Evolutionary conservation across 2,329 filamentous ascomycete species (phyloP), one percentile per base, ranked within the genome.

Genomic region (Verticillium isaacii): DNA sequence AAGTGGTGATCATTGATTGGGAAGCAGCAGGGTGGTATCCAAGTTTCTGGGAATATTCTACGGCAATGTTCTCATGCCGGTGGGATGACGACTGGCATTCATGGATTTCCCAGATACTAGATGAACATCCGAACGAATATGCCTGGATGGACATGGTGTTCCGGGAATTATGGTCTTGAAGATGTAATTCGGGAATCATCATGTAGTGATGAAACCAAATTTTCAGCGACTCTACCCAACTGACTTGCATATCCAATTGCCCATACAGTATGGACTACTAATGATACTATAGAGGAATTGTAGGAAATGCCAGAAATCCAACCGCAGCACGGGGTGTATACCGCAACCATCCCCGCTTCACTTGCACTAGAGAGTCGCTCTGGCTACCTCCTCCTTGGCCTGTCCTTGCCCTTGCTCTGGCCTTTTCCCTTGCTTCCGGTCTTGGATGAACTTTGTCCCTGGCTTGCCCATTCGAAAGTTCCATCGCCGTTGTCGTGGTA

Each of bases 21-120:
- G 68, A 70, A 41, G 62, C 60, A 52, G 63, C 67, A 5, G 65
- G 61, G 2, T 71, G 62, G 68, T 69, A 66, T 63, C 68, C 66
- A 2, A 61, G 15, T 1, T 71, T 67, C 54, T 70, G 65, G 66
- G 67, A 70, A 61, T 70, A 69, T 58, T 57, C 62, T 29, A 50
- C 52, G 5, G 65, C 64, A 12, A 67, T 56, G 25, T 65, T 60
- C 17, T 57, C 62, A 36, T 25, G 62, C 32, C 34, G 59, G 2
- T 36, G 34, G 34, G 34, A 61, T 3, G 67, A 69, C 41, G 67
- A 69, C 29, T 70, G 66, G 66, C 63, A 66, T 41, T 57, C 64
- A 9, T 69, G 65, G 54, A n/a, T 70, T 3, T 25, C 45, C 3
- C 62, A 64, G 5, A 19, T 60, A 15, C 23, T 71, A 9, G 66